Conservation (phyloP, 805 yeast genomes). For the Starmerella sp. region DNA sequence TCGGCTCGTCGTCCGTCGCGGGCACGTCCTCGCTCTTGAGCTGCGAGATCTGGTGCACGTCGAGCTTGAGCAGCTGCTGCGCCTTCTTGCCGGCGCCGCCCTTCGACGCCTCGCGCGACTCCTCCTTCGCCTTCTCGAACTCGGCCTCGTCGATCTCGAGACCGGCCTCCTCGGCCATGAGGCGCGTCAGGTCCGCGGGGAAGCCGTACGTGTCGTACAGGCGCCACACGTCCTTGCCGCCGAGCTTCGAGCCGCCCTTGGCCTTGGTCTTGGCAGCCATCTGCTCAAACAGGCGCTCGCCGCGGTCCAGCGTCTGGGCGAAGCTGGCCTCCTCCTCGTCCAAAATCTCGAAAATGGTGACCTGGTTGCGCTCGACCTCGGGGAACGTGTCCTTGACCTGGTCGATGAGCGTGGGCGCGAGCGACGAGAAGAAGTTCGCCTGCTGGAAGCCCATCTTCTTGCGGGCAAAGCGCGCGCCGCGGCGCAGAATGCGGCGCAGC, state of each 20-base stretch:
- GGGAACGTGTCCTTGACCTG: slow-evolving; percentile 88
- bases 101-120: slow-evolving; percentile 89
- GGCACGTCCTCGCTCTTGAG: slow-evolving; percentile 52
- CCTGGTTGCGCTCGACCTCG: slow-evolving; percentile 62
- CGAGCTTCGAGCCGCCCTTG: slow-evolving; percentile 60
- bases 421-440: slow-evolving; percentile 82
- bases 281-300: slow-evolving; percentile 90
- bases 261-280: slow-evolving; percentile 76
- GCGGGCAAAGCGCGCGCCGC: slow-evolving; percentile 95
- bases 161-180: slow-evolving; percentile 98
- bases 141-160: slow-evolving; percentile 84
- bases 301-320: slow-evolving; percentile 91
- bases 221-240: slow-evolving; percentile 97
- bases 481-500: slow-evolving; percentile 87
- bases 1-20: slow-evolving; percentile 72
- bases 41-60: slow-evolving; percentile 77
- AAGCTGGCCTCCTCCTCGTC: slow-evolving; percentile 94
- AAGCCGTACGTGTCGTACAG: slow-evolving; percentile 96
- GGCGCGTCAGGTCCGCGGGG: slow-evolving; percentile 94
- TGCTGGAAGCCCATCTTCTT: slow-evolving; percentile 93
- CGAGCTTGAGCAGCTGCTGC: slow-evolving; percentile 61
- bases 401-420: slow-evolving; percentile 84
- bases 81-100: slow-evolving; percentile 26
- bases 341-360: slow-evolving; percentile 74
- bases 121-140: slow-evolving; percentile 80